Evolutionary conservation across 2,329 filamentous ascomycete genomes (phyloP), one percentile per base, ranked within the genome.

Genomic region (Venturia pyrina): DNA sequence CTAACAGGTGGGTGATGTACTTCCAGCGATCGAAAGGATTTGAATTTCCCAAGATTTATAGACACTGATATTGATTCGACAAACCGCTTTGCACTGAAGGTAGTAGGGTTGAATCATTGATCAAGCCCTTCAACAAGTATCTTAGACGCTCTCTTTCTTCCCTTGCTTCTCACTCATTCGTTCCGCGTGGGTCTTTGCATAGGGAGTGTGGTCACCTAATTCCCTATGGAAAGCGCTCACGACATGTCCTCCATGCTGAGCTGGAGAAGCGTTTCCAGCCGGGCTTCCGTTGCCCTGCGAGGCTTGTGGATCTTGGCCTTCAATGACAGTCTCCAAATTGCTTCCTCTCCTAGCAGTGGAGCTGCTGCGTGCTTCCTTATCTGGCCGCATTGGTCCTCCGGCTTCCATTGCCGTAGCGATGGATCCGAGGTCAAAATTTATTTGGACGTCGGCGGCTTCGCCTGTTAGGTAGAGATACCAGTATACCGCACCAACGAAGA

Each of bases 391-490:
- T 3, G 46, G 46, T 48, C 46, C 46, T n/a, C 46, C 46, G 3
- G 46, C 46, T 48, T 48, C 46, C 46, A 48, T 48, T 24, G 46
- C 46, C 6, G 46, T 48, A 4, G 46, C 11, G 46, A 48, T 48
- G 10, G 46, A 48, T 3, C 46, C 46, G 21, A 48, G 46, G 19
- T 48, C 46, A 10, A 48, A 48, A 19, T 48, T 48, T 3, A 48
- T 48, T 21, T 48, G 46, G 5, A 48, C n/a, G n/a, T n/a, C 46
- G 21, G 46, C 46, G 17, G 28, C 32, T 40, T 59, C 24, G 44
- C 63, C 48, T 11, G 34, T 19, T 40, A 65, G 28, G 46, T 65
- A 48, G 3, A 65, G 28, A 41, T 65, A 65, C 63, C 63, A 65
- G 34, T 56, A 57, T 11, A 59, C 41, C 5, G 62, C 37, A 3